Percentiles rank a stretch among this genome's conserved stretches.
Evolutionary conservation across 495 filamentous ascomycete genomes (phyloP).

Genomic region (Penicillium manginii): DNA sequence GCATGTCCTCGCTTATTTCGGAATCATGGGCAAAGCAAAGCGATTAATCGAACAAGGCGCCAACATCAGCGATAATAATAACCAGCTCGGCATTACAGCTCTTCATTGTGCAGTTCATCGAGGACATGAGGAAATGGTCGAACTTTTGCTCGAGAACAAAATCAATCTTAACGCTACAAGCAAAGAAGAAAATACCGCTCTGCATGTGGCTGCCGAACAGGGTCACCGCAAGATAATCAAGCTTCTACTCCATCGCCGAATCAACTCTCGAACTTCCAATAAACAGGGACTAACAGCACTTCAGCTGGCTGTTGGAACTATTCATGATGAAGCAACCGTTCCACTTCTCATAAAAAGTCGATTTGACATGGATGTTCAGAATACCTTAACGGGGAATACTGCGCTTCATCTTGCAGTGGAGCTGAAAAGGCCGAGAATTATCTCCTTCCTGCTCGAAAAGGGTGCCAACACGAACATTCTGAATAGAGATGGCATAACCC

Average conservation of each 20-base stretch:
- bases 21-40: slow-evolving; percentile 18
- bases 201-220: slow-evolving; percentile 33
- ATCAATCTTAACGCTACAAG: slow-evolving; percentile 29
- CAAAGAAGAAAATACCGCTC: slow-evolving; percentile 29
- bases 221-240: slow-evolving; percentile 38
- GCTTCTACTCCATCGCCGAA: slow-evolving; percentile 18
- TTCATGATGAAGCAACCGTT: slow-evolving; percentile 33
- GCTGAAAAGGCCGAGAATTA: slow-evolving; percentile 29
- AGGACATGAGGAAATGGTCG: slow-evolving; percentile 45
- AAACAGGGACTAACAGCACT: slow-evolving; percentile 23
- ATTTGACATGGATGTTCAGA: slow-evolving; percentile 31
- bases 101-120: slow-evolving; percentile 42
- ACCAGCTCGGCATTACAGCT: slow-evolving; percentile 25
- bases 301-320: slow-evolving; percentile 35
- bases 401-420: slow-evolving; percentile 38
- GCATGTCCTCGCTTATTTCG: not conserved
- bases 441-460: slow-evolving; percentile 35
- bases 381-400: slow-evolving; percentile 35
- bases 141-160: slow-evolving; percentile 35
- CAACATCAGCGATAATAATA: slow-evolving; percentile 29
- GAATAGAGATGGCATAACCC: slow-evolving; percentile 32
- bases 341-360: slow-evolving; percentile 32
- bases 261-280: slow-evolving; percentile 25
- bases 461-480: slow-evolving; percentile 27
- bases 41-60: slow-evolving; percentile 37